A percentile compares a stretch with the other conserved stretches of the same genome.
phyloP scores from a whole-genome alignment of 148 eudicot genomes.

The Dysphania ambrosioides region DNA sequence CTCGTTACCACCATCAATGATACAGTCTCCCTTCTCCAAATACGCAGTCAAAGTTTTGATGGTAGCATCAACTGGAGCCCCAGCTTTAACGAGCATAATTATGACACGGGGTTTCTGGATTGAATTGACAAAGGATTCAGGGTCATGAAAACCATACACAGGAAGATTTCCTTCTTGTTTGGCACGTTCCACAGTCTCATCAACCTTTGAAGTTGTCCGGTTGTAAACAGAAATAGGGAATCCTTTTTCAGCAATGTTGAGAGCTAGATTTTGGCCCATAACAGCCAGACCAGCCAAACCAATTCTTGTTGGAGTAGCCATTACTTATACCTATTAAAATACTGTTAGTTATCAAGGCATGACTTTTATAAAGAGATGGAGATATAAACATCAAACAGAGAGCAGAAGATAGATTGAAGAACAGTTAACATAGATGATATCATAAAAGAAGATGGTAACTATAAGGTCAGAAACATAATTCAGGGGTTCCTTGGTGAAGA shows the following conservation, averaged over 20 bases:
- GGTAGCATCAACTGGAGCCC: conserved; percentile 86
- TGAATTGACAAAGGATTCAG: conserved; percentile 71
- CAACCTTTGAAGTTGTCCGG: conserved; percentile 81
- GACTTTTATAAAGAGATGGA: background rate
- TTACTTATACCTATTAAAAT: conserved; percentile 25
- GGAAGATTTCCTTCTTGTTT: conserved; percentile 85
- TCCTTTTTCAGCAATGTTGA: conserved; percentile 95
- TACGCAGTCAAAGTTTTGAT: conserved; percentile 73
- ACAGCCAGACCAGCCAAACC: conserved; percentile 95
- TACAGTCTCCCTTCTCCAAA: conserved; percentile 83
- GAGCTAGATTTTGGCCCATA: conserved; percentile 96
- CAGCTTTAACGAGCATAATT: conserved; percentile 89
- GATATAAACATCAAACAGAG: background rate
- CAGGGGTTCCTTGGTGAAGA: background rate
- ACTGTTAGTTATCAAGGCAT: background rate
- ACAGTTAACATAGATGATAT: background rate
- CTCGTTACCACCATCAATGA: conserved; percentile 89
- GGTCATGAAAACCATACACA: conserved; percentile 73
- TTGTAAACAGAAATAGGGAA: conserved; percentile 91
- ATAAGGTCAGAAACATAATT: background rate
- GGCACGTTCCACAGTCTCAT: conserved; percentile 83
- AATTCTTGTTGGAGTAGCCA: conserved; percentile 77
- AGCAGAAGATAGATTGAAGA: background rate
- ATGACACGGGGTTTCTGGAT: conserved; percentile 88
- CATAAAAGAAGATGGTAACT: background rate